Evolutionary conservation across 768 basidiomycete species (phyloP), one percentile per base, ranked within the genome.

Genomic region (Chlorophyllum brunneum): DNA sequence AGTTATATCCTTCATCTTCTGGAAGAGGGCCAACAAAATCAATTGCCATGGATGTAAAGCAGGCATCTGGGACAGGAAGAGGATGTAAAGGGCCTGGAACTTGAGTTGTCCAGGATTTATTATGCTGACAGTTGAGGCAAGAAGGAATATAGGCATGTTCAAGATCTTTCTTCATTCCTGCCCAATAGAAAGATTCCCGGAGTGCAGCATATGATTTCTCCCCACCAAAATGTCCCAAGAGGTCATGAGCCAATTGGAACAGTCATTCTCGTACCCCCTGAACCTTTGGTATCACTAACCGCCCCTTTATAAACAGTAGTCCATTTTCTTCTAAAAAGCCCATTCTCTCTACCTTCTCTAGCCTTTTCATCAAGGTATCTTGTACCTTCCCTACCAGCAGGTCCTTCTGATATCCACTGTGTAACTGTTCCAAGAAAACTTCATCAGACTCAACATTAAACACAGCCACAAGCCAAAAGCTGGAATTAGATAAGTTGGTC

Each of bases 21-120:
- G 68, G 70, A 0, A 73, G 44, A 0, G 68, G 72, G 0, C 71
- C 70, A 10, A 74, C 56, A 40, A 74, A 74, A 48, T 74, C 65
- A 5, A 74, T 61, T 0, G 61, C 62, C 0, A 76, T 52, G 0
- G 62, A 67, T 0, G 60, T 1, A 27, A 56, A 56, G 2, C 26
- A 16, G 0, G n/a, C 40, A 49, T 59, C 57, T 48, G 68, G 59
- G 56, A 76, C 3, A 26, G 60, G n/a, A 20, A 60, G 43, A 1
- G 66, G 59, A 40, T 64, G 52, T 37, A 68, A 58, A 0, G 74
- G 65, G 9, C 74, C 71, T 13, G 58, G 27, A 2, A 57, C 57
- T 5, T 54, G 55, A 0, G 60, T 46, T 0, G 69, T 72, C 0
- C 33, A 26, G 0, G 58, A 54, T 55, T 78, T 77, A 58, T 75